Conservation (phyloP, 352 stramenopile species). For the Phytophthora quininea region DNA sequence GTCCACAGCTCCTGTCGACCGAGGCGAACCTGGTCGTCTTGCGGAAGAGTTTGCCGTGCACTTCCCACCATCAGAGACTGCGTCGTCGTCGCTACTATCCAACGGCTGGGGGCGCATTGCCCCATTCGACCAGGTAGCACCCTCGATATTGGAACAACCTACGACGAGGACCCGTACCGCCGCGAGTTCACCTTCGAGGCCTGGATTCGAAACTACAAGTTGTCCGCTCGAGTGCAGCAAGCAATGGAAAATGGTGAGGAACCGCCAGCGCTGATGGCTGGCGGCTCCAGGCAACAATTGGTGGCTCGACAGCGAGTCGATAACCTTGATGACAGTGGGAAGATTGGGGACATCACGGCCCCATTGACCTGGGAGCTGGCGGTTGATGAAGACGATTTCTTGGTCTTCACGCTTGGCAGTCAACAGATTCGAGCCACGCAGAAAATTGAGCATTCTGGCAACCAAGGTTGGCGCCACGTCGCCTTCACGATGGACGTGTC, state of each 20-base stretch:
- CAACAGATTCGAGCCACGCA: slow-evolving; percentile 54
- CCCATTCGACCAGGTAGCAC: slow-evolving; percentile 57
- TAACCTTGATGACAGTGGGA: slow-evolving; percentile 24
- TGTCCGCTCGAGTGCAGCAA: slow-evolving; percentile 41
- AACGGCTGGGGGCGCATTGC: slow-evolving; percentile 62
- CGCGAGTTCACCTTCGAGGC: slow-evolving; percentile 77
- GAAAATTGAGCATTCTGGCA: slow-evolving; percentile 32
- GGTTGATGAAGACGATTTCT: slow-evolving; percentile 44
- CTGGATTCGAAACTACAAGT: slow-evolving; percentile 71
- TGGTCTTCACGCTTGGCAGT: slow-evolving; percentile 55
- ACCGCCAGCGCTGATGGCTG: slow-evolving; percentile 10
- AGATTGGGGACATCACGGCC: slow-evolving; percentile 25
- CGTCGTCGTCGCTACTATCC: slow-evolving; percentile 8
- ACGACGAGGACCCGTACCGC: slow-evolving; percentile 84
- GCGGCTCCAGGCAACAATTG: slow-evolving; percentile 23
- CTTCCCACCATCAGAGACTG: slow-evolving; percentile 38
- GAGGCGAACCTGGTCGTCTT: slow-evolving; percentile 70
- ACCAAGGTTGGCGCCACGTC: slow-evolving; percentile 66
- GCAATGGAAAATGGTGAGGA: slow-evolving; percentile 28
- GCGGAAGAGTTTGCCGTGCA: slow-evolving; percentile 71
- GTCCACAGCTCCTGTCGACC: slow-evolving; percentile 75
- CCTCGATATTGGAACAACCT: slow-evolving; percentile 70
- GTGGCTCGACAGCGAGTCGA: slow-evolving; percentile 26
- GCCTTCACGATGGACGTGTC: slow-evolving; percentile 72
- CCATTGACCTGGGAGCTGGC: slow-evolving; percentile 52